phyloP scores from a whole-genome alignment of 352 stramenopile species.

The Thraustochytrium striatum region DNA sequence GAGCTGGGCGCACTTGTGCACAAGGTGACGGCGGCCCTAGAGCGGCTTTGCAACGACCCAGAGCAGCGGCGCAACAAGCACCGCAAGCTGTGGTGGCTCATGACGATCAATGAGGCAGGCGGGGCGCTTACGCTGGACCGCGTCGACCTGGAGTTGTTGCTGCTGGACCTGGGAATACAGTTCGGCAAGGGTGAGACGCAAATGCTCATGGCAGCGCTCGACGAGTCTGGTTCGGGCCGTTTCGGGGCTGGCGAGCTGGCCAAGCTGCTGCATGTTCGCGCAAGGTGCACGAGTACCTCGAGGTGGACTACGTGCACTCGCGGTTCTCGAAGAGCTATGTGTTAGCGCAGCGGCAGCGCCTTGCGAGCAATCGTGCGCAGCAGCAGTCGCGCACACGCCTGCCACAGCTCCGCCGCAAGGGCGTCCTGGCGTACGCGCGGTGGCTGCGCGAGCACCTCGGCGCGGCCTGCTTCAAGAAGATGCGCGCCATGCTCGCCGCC shows the following conservation, averaged over 20 bases:
- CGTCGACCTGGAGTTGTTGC: constrained; percentile 21
- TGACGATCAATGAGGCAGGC: background rate
- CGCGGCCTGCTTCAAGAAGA: background rate
- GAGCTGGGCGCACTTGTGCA: background rate
- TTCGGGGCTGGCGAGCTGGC: background rate
- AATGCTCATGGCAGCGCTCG: background rate
- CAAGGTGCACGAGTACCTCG: constrained; percentile 18
- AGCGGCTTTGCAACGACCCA: constrained; percentile 24
- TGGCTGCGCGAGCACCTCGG: constrained; percentile 20
- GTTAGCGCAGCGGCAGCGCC: background rate
- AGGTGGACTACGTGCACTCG: constrained; percentile 27
- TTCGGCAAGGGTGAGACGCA: background rate
- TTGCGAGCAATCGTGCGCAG: background rate
- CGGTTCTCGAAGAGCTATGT: constrained; percentile 8
- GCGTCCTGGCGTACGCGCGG: background rate
- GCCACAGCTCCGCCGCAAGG: background rate
- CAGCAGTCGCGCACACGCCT: background rate
- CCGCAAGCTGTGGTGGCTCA: constrained; percentile 17
- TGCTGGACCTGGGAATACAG: background rate
- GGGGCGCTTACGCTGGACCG: background rate
- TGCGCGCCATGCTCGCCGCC: constrained; percentile 6
- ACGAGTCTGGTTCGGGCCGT: background rate
- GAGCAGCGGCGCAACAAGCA: background rate
- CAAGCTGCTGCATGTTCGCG: constrained; percentile 5
- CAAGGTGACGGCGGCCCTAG: background rate